phyloP scores from a whole-genome alignment of 164 flowering plant genomes.

The Buxus sempervirens region DNA sequence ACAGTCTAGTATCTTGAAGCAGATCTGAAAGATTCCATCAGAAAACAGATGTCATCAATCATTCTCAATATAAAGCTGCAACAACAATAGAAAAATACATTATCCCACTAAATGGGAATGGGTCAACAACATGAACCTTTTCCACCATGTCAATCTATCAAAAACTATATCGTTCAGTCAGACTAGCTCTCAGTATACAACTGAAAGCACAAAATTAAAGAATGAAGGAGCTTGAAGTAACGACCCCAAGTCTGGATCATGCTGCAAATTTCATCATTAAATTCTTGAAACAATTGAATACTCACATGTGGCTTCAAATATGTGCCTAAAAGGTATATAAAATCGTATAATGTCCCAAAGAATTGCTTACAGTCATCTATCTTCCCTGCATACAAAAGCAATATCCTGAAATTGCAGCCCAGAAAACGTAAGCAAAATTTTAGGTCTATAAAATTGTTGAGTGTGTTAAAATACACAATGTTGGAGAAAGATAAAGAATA shows the following conservation, averaged over 20 bases:
- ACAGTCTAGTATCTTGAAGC: too few relatives aligned
- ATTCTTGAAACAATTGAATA: constrained; percentile 9
- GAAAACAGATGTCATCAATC: too few relatives aligned
- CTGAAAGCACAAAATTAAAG: too few relatives aligned
- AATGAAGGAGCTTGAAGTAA: not conserved
- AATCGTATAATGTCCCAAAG: constrained; percentile 38
- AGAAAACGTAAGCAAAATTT: not conserved
- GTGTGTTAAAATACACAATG: too few relatives aligned
- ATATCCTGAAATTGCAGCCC: not conserved
- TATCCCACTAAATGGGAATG: too few relatives aligned
- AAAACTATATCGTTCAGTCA: too few relatives aligned
- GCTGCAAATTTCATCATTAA: not conserved
- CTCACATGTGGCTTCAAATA: constrained; percentile 78
- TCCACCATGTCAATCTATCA: too few relatives aligned
- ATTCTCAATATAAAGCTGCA: too few relatives aligned
- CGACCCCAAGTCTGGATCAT: not conserved
- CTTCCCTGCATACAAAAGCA: constrained; percentile 41
- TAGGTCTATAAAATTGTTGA: not conserved
- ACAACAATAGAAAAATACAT: too few relatives aligned
- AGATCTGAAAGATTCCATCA: too few relatives aligned
- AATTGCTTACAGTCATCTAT: constrained; percentile 49
- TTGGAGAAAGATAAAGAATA: not conserved
- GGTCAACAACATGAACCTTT: too few relatives aligned
- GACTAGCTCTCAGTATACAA: too few relatives aligned
- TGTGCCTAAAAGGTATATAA: constrained; percentile 57